Base-by-base conservation (phyloP, 164 flowering plant genomes). In the Nymphaea colorata region DNA sequence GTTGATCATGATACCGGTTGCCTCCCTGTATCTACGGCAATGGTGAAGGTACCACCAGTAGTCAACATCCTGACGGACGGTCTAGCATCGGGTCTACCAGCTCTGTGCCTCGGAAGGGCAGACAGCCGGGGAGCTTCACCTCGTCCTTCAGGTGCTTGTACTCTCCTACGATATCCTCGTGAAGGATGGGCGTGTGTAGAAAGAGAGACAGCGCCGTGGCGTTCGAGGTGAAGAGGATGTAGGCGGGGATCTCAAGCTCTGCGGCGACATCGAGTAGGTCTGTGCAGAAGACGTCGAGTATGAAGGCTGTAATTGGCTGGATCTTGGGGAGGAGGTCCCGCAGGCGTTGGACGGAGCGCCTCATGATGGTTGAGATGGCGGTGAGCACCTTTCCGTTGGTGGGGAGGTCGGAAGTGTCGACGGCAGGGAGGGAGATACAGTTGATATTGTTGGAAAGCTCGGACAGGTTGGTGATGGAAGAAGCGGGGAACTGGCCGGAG, bases 261-360 rank as follows among this genome's bases (percentile, higher is more conserved):
- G n/a, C n/a, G 0, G 82, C 84, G 0, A 81, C 68, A 3, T 76
- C 82, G 5, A 86, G 72, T 5, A 74, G 78, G 41, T 72, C 82
- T 12, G 74, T 66, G 3, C 78, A 82, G 47, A 81, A 82, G 18
- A 75, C 64, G 67, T 84, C 87, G 43, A 72, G 78, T 3, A 86
- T 72, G 2, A 82, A 44, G 6, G 81, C 82, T 0, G 63, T 68
- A 5, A 74, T 44, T 2, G 55, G 55, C 12, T 3, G 55, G 3
- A 47, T 47, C 11, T 12, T 7, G 12, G 55, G 2, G 55, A 47
- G 7, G 55, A 47, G 11, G 55, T 47, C 3, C 55, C 55, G 7
- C 55, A 47, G 12, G 55, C 4, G 12, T 47, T 47, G 11, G 55
- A 12, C 12, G 55, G 55, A 47, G 12, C 55, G 55, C 55, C 12